These are phyloP conservation scores for Fusarium ramigenum DNA, from an alignment of 2,329 filamentous ascomycete genomes.

Conservation along the genomic window DNA sequence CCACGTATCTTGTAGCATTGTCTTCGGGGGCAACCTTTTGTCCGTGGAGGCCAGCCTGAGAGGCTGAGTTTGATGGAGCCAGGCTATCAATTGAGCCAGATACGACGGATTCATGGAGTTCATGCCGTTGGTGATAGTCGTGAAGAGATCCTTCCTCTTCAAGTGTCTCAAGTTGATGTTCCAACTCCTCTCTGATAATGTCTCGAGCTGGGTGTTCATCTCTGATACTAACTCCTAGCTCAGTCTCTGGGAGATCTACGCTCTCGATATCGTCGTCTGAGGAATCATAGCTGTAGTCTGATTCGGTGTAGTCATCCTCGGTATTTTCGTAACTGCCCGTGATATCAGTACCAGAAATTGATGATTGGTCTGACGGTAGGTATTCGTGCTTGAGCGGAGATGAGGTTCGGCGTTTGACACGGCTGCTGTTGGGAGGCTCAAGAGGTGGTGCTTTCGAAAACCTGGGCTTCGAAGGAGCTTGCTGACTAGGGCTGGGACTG, in stretches of 20 bases:
- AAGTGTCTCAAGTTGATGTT: slow-evolving; percentile 50
- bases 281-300: slow-evolving; percentile 59
- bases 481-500: slow-evolving; percentile 44
- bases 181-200: slow-evolving; percentile 25
- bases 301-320: slow-evolving; percentile 55
- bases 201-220: slow-evolving; percentile 60
- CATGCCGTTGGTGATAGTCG: slow-evolving; percentile 32
- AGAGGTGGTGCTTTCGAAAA: slow-evolving; percentile 55
- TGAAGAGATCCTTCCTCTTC: slow-evolving; percentile 23
- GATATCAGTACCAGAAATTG: slow-evolving; percentile 67
- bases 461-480: slow-evolving; percentile 40
- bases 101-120: slow-evolving; percentile 52
- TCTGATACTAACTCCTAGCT: slow-evolving; percentile 66
- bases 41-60: slow-evolving; percentile 72
- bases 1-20: slow-evolving; percentile 58
- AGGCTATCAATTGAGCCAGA: slow-evolving; percentile 68
- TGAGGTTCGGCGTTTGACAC: slow-evolving; percentile 77
- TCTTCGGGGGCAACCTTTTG: slow-evolving; percentile 50
- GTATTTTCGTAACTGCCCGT: slow-evolving; percentile 60
- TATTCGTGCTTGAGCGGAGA: slow-evolving; percentile 98
- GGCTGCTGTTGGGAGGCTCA: slow-evolving; percentile 55
- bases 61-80: slow-evolving; percentile 83
- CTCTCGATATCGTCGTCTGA: slow-evolving; percentile 68
- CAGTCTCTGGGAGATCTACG: slow-evolving; percentile 67
- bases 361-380: slow-evolving; percentile 78